Percentiles rank a stretch among this genome's conserved stretches.
phyloP scores from a whole-genome alignment of 345 rosid genomes.

The Syzygium aqueum region DNA sequence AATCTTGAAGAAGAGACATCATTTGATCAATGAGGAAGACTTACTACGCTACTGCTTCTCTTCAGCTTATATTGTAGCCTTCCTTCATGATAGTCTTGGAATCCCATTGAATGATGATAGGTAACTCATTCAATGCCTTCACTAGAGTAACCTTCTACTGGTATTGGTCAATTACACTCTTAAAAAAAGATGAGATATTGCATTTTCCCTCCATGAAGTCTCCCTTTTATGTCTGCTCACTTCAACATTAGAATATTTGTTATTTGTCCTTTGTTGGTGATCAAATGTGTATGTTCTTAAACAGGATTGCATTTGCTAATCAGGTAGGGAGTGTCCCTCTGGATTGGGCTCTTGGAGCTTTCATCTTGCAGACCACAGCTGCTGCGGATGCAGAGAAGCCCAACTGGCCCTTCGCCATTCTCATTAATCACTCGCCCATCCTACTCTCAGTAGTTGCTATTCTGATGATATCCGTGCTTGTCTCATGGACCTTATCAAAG shows the following conservation, averaged over 20 bases:
- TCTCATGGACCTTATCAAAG: slow-evolving; percentile 52
- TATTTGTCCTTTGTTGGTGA: neutral
- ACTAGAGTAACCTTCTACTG: neutral
- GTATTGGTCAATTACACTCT: neutral
- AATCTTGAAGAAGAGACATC: slow-evolving; percentile 43
- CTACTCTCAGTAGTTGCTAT: slow-evolving; percentile 33
- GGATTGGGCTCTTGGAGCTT: slow-evolving; percentile 94
- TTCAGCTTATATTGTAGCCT: slow-evolving; percentile 78
- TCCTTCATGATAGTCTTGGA: slow-evolving; percentile 87
- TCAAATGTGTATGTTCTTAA: neutral
- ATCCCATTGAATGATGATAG: slow-evolving; percentile 52
- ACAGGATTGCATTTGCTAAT: slow-evolving; percentile 58
- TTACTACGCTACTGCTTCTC: slow-evolving; percentile 75
- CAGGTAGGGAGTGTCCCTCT: slow-evolving; percentile 68
- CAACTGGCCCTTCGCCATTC: slow-evolving; percentile 35
- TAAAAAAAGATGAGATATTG: neutral
- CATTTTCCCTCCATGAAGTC: neutral
- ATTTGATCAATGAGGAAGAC: slow-evolving; percentile 47
- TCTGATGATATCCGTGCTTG: slow-evolving; percentile 30
- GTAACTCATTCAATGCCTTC: slow-evolving; percentile 10
- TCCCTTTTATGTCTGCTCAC: neutral
- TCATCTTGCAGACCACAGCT: slow-evolving; percentile 53
- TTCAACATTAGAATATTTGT: neutral
- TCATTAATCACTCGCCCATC: slow-evolving; percentile 39
- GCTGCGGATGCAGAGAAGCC: slow-evolving; percentile 13